Evolutionary conservation across 257 asterid genomes (phyloP).

Genomic region (Paulownia fortunei): DNA sequence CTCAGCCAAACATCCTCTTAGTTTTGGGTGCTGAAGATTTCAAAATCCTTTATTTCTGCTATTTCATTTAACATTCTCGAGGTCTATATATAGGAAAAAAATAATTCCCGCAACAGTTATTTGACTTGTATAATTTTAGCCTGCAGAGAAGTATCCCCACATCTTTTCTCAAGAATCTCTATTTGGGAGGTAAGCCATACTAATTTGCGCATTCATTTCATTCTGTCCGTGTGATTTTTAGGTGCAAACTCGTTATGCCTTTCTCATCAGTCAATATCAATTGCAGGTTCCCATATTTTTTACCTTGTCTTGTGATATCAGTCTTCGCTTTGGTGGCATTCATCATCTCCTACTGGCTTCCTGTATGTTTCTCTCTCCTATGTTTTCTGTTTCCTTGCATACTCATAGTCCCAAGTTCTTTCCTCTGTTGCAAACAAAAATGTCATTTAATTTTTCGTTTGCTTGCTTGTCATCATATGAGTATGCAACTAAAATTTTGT

Average conservation of each 20-base stretch:
- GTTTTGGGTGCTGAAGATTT: neutral
- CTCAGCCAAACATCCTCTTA: neutral
- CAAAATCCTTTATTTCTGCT: neutral
- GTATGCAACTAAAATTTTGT: neutral
- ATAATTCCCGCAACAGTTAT: neutral
- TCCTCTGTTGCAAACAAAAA: neutral
- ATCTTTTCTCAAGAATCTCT: constrained; percentile 63
- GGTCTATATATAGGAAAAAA: neutral
- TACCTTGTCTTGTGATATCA: constrained; percentile 85
- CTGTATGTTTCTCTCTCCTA: constrained; percentile 53
- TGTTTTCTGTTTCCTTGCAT: constrained; percentile 6
- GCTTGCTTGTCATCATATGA: neutral
- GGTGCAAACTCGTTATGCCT: neutral
- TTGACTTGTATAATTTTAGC: constrained; percentile 48
- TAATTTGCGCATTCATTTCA: neutral
- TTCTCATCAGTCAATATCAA: neutral
- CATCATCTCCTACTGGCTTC: constrained; percentile 65
- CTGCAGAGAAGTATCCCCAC: constrained; percentile 85
- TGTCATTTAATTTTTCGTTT: neutral
- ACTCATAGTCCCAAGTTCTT: neutral
- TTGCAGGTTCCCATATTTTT: constrained; percentile 81
- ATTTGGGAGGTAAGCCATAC: constrained; percentile 64
- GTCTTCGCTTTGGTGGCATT: constrained; percentile 61
- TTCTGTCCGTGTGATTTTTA: neutral
- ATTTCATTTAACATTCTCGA: constrained; percentile 11